Conservation (phyloP, 1,284 basidiomycete genomes). For the Schizophyllum commune region DNA sequence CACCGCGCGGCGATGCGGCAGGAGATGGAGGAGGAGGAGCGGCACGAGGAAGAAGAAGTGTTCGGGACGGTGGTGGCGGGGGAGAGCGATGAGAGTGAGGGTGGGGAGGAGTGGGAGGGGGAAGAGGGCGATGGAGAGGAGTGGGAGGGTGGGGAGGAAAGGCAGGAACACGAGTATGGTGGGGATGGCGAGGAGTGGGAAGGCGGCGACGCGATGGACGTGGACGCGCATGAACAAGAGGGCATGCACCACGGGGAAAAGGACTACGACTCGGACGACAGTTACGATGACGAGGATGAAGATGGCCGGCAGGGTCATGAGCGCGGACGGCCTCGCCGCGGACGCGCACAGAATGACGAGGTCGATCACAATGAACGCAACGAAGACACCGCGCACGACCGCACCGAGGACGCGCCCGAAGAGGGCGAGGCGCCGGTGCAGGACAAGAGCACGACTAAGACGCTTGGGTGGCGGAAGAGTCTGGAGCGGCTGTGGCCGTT, state of each 20-base stretch:
- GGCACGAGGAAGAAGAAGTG: conserved; percentile 35
- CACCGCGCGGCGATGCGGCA: conserved; percentile 43
- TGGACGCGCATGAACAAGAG: not conserved
- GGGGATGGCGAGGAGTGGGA: not conserved
- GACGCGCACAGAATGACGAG: conserved; percentile 6
- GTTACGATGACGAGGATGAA: conserved; percentile 10
- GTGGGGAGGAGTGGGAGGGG: not conserved
- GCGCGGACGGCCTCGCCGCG: no score
- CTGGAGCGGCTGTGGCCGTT: conserved; percentile 11
- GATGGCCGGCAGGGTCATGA: conserved; percentile 5
- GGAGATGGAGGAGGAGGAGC: conserved; percentile 32
- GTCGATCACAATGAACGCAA: not conserved
- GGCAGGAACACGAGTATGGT: not conserved
- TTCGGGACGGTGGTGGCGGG: conserved; percentile 28
- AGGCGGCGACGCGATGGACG: not conserved
- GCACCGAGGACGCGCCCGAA: conserved; percentile 5
- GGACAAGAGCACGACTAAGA: not conserved
- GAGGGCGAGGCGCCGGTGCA: not conserved
- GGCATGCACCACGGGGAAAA: conserved; percentile 4
- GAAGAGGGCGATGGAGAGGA: not conserved
- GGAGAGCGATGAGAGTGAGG: not conserved
- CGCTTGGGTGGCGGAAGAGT: conserved; percentile 11
- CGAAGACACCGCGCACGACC: conserved; percentile 3
- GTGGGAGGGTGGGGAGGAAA: not conserved
- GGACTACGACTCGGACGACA: conserved; percentile 5